Percentiles rank a stretch among this genome's conserved stretches.
phyloP scores from a whole-genome alignment of 345 rosid species.

The Eucalyptus sideroxylon region DNA sequence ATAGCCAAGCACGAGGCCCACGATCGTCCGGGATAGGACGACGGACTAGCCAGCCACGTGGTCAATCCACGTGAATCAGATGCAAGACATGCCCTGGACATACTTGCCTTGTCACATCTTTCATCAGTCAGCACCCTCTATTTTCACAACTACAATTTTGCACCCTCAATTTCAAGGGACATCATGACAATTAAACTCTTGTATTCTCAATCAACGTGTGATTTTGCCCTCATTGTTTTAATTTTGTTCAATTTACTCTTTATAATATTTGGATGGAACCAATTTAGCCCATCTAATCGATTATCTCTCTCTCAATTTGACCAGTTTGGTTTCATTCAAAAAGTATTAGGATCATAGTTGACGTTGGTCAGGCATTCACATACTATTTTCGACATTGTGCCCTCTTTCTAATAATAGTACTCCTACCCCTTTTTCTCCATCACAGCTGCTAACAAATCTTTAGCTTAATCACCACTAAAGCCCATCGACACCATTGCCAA shows the following conservation, averaged over 20 bases:
- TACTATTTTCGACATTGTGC: background rate
- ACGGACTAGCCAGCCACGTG: background rate
- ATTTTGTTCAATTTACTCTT: background rate
- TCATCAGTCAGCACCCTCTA: background rate
- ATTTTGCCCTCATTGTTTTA: background rate
- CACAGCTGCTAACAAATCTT: background rate
- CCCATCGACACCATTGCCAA: background rate
- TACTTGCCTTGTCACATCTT: background rate
- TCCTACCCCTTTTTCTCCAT: background rate
- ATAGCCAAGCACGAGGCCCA: background rate
- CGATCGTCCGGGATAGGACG: background rate
- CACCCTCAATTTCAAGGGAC: background rate
- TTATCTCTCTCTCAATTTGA: background rate
- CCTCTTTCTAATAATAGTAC: background rate
- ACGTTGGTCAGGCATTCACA: accelerated
- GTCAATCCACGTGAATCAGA: background rate
- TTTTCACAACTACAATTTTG: background rate
- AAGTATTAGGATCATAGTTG: background rate
- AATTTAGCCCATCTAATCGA: background rate
- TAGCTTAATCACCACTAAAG: background rate
- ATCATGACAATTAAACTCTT: background rate
- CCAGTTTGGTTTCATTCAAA: background rate
- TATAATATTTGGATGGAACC: background rate
- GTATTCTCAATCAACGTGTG: background rate
- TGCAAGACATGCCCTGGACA: background rate